Evolutionary conservation across 106 monocot genomes (phyloP).

Genomic region (Triglochin maritima): DNA sequence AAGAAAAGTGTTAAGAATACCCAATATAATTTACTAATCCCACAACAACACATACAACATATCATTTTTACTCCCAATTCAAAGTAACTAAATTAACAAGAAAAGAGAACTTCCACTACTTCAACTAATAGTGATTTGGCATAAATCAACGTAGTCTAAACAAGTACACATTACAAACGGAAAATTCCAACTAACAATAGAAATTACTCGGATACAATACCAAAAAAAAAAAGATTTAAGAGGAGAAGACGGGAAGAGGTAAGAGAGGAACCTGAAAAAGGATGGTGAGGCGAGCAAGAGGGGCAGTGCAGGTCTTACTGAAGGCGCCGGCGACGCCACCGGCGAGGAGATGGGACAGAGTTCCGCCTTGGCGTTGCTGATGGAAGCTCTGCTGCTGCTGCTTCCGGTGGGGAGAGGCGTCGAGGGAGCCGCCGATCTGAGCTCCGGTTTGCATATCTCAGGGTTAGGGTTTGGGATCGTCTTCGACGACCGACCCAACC

Average conservation of each 20-base stretch:
- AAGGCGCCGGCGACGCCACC: slow-evolving; percentile 90
- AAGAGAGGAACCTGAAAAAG: slow-evolving; percentile 53
- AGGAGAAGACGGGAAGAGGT: background rate
- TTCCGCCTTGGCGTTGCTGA: slow-evolving; percentile 48
- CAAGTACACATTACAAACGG: too few relatives aligned
- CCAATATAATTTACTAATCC: too few relatives aligned
- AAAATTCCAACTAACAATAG: too few relatives aligned
- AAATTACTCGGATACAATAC: background rate
- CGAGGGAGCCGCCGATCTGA: slow-evolving; percentile 15
- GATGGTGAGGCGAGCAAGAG: slow-evolving; percentile 81
- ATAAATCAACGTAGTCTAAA: too few relatives aligned
- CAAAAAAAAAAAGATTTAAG: background rate
- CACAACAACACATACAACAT: too few relatives aligned
- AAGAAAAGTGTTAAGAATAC: too few relatives aligned
- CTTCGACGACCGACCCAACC: too few relatives aligned
- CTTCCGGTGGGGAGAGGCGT: slow-evolving; percentile 18
- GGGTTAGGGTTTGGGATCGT: background rate
- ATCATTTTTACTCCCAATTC: background rate
- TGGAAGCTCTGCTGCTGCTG: slow-evolving; percentile 24
- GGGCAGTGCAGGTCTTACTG: slow-evolving; percentile 95
- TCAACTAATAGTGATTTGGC: too few relatives aligned
- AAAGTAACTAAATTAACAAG: background rate
- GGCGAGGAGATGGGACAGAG: slow-evolving; percentile 53
- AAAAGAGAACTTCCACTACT: background rate
- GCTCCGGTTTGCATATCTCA: slow-evolving; percentile 39